Percentiles rank a stretch among this genome's conserved stretches.
phyloP scores from a whole-genome alignment of 768 basidiomycete genomes.

The Lanmaoa rubissima region DNA sequence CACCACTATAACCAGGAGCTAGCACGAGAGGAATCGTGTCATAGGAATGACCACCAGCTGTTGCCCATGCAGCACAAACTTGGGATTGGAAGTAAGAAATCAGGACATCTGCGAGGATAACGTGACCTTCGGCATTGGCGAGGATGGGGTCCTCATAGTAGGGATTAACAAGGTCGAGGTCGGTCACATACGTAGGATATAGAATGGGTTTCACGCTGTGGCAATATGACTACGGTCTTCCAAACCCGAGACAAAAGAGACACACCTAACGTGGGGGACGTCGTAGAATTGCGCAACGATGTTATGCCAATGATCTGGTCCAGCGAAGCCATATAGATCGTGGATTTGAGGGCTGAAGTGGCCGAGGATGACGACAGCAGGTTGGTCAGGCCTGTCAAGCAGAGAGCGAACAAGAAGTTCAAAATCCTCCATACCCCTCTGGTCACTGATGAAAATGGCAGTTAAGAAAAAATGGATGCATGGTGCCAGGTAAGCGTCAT shows the following conservation, averaged over 20 bases:
- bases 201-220: slow-evolving; percentile 74
- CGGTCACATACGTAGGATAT: slow-evolving; percentile 77
- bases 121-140: slow-evolving; percentile 77
- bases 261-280: slow-evolving; percentile 81
- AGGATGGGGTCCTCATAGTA: slow-evolving; percentile 86
- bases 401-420: slow-evolving; percentile 92
- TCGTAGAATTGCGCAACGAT: slow-evolving; percentile 97
- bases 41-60: slow-evolving; percentile 63
- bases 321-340: slow-evolving; percentile 74
- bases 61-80: slow-evolving; percentile 82
- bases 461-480: not conserved
- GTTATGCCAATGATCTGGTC: slow-evolving; percentile 88
- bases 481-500: not conserved
- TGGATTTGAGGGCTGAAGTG: slow-evolving; percentile 91
- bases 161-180: slow-evolving; percentile 59
- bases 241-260: not conserved
- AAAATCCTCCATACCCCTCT: slow-evolving; percentile 75
- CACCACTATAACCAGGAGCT: slow-evolving; percentile 36
- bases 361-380: slow-evolving; percentile 91
- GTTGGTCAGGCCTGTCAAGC: slow-evolving; percentile 85
- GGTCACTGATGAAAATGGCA: slow-evolving; percentile 46
- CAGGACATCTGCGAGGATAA: slow-evolving; percentile 87
- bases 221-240: not conserved
- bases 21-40: slow-evolving; percentile 52
- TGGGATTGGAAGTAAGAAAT: slow-evolving; percentile 88